These are phyloP conservation scores for Geotrichum phurueaensis DNA, from an alignment of 1,139 yeast species.

Conservation along the genomic window DNA sequence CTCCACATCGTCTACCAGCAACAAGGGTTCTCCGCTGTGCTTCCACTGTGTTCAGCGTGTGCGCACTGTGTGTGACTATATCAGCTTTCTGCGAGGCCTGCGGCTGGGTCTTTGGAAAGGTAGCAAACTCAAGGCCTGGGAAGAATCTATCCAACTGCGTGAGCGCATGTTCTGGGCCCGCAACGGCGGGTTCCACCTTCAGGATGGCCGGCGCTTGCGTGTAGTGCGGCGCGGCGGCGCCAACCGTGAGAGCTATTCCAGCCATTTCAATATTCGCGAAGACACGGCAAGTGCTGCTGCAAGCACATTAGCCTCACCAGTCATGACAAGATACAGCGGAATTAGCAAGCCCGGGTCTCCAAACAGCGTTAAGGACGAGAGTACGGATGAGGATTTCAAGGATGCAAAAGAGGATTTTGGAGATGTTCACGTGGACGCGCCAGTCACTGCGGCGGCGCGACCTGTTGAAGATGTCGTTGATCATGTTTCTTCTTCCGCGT, in stretches of 20 bases:
- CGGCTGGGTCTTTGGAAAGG: slow-evolving; percentile 50
- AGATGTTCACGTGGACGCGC: background rate
- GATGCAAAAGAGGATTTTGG: background rate
- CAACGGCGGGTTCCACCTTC: background rate
- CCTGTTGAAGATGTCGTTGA: background rate
- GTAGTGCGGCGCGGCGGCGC: background rate
- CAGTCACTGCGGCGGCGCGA: background rate
- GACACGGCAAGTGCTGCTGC: background rate
- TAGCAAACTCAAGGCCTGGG: slow-evolving; percentile 50
- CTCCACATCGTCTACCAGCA: slow-evolving; percentile 12
- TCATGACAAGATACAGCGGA: background rate
- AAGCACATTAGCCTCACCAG: background rate
- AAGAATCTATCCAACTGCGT: slow-evolving; percentile 50
- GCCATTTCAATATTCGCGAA: background rate
- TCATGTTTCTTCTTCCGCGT: background rate
- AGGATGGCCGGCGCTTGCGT: background rate
- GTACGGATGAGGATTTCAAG: background rate
- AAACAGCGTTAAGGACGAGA: background rate
- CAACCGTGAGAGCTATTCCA: background rate
- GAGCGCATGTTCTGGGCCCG: slow-evolving; percentile 78
- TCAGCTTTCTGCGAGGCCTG: slow-evolving; percentile 64
- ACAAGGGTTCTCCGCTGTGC: slow-evolving; percentile 62
- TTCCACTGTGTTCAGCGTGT: slow-evolving; percentile 74
- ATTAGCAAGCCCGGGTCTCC: background rate
- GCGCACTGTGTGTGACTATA: slow-evolving; percentile 72